Evolutionary conservation across 768 basidiomycete species (phyloP).

Genomic region (Kwoniella mangroviensis): DNA sequence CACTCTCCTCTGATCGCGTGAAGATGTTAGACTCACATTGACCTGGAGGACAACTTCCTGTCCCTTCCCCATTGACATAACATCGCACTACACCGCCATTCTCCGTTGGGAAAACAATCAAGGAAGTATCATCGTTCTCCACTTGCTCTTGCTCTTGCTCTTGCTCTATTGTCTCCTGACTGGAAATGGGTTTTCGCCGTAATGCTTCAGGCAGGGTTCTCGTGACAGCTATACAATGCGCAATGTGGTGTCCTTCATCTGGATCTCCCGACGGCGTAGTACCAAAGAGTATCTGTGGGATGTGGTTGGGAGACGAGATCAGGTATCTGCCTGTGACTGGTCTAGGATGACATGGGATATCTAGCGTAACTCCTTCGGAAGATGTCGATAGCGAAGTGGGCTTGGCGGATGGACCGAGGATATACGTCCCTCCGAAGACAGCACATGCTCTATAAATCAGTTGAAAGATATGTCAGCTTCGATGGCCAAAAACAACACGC

Average conservation of each 20-base stretch:
- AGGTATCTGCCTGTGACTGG: constrained; percentile 39
- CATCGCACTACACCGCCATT: constrained; percentile 43
- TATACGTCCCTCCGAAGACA: constrained; percentile 65
- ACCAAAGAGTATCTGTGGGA: constrained; percentile 21
- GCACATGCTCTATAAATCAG: constrained; percentile 69
- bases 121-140: constrained; percentile 48
- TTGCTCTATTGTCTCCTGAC: neutral
- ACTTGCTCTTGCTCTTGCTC: constrained; percentile 19
- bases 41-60: constrained; percentile 55
- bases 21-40: constrained; percentile 50
- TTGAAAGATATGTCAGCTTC: neutral
- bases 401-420: constrained; percentile 56
- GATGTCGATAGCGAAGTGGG: constrained; percentile 29
- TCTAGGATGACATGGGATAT: constrained; percentile 44
- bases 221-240: constrained; percentile 48
- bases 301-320: constrained; percentile 37
- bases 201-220: constrained; percentile 29
- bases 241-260: constrained; percentile 15
- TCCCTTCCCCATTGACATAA: constrained; percentile 56
- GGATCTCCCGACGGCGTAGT: neutral
- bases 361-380: constrained; percentile 23
- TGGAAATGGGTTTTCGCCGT: neutral
- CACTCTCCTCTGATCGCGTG: neutral
- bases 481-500: constrained; percentile 50
- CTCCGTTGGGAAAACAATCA: constrained; percentile 53